Evolutionary conservation across 345 rosid genomes (phyloP), one percentile per base, ranked within the genome.

Genomic region (Arabis alpina): DNA sequence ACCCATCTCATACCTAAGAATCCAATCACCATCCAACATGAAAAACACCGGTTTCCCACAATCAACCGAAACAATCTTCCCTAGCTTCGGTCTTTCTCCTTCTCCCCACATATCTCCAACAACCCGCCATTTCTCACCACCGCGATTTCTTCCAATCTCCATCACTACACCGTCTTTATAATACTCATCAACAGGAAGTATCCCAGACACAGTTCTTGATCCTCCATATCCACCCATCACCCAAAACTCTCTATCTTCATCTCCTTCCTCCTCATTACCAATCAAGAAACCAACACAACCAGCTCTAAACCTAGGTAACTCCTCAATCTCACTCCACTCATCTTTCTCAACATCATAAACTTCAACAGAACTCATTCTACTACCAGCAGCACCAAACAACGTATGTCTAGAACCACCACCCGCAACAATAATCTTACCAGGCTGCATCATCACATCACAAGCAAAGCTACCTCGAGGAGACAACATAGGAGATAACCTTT

Each of bases 191-290:
- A 93, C 92, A 0, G 96, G 96, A 69, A 88, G 82, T 59, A 93
- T 84, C 13, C 98, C 92, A 0, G 88, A 80, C 3, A 93, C 79
- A 0, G 87, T 87, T 80, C 94, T 91, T 4, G 94, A 87, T 49
- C 79, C 87, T 11, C 92, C 94, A 32, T 93, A 93, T 2, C 98
- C 98, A 54, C 98, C 98, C 94, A 93, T 87, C 44, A 93, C 97
- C 97, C 96, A 87, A n/a, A 93, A 93, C 70, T 93, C 93, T 68
- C 66, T 80, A 24, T 76, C 87, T 28, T 72, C 80, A 6, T 76
- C 73, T 15, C 74, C 78, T 58, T 79, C 82, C 61, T 84, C 76
- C 3, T 72, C 76, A 43, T 71, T 72, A 51, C 77, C 79, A 8
- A 72, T 81, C 44, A 87, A 10, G 74, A 93, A 86, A 15, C 98